phyloP scores from a whole-genome alignment of 1,284 basidiomycete genomes.

The Ceratobasidium sp. region DNA sequence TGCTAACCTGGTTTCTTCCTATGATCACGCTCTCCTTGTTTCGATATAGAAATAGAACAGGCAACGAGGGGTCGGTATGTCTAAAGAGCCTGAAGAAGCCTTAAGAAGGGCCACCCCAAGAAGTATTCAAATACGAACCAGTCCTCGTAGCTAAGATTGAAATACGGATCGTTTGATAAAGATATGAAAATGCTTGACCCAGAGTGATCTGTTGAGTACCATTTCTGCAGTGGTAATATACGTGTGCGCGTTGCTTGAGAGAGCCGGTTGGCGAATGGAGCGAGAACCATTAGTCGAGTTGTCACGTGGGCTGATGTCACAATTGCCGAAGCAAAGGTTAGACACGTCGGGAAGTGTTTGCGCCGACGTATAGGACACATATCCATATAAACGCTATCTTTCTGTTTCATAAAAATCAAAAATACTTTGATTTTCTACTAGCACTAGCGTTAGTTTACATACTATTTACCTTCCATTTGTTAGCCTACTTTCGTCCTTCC shows the following conservation, averaged over 20 bases:
- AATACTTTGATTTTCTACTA: too few species aligned
- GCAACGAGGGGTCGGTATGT: constrained; percentile 73
- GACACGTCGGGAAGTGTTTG: too few species aligned
- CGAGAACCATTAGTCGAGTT: constrained; percentile 11
- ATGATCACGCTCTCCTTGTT: constrained; percentile 94
- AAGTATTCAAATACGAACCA: constrained; percentile 69
- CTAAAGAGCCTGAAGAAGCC: constrained; percentile 80
- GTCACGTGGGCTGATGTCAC: not conserved
- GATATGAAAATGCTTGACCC: constrained; percentile 77
- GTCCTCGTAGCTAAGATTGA: constrained; percentile 95
- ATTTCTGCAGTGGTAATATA: not conserved
- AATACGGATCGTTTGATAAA: constrained; percentile 86
- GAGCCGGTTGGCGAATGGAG: not conserved
- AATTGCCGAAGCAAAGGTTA: too few species aligned
- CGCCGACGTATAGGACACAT: too few species aligned
- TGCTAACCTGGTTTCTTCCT: constrained; percentile 81
- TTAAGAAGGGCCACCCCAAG: constrained; percentile 38
- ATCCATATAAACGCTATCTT: too few species aligned
- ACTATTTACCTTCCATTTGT: too few species aligned
- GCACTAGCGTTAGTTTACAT: too few species aligned
- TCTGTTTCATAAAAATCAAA: too few species aligned
- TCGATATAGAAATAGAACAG: constrained; percentile 89
- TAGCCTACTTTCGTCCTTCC: too few species aligned
- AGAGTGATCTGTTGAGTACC: not conserved
- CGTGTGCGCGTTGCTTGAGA: not conserved